Conservation (phyloP, 495 filamentous ascomycete species). For the Penicillium silybi region DNA sequence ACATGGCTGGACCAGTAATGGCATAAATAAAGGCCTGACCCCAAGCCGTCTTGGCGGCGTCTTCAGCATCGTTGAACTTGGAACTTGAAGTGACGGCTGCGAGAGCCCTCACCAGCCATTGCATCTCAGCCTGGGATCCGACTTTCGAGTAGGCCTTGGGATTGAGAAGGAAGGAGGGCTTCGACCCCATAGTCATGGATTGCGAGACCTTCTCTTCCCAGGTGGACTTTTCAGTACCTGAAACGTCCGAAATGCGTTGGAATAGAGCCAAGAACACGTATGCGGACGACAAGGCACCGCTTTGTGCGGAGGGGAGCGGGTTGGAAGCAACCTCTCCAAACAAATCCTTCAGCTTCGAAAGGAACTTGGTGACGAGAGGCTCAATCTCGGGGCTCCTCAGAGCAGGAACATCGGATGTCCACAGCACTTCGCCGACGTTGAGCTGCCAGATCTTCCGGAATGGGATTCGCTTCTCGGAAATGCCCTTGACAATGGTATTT, state of each 20-base stretch:
- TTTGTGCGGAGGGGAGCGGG: slow-evolving; percentile 69
- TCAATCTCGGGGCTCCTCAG: slow-evolving; percentile 42
- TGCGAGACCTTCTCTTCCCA: slow-evolving; percentile 55
- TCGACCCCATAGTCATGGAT: slow-evolving; percentile 61
- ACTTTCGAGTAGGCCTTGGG: slow-evolving; percentile 79
- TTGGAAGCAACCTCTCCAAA: slow-evolving; percentile 76
- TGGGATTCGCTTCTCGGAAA: slow-evolving; percentile 75
- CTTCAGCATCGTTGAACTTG: slow-evolving; percentile 29
- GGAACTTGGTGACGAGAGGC: slow-evolving; percentile 44
- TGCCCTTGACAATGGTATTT: slow-evolving; percentile 74
- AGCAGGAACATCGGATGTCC: slow-evolving; percentile 46
- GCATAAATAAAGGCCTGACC: slow-evolving; percentile 75
- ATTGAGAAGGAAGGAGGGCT: slow-evolving; percentile 82
- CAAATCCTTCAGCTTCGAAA: slow-evolving; percentile 64
- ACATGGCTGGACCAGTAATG: slow-evolving; percentile 57
- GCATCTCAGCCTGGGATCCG: slow-evolving; percentile 62
- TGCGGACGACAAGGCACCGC: slow-evolving; percentile 67
- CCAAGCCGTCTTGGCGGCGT: slow-evolving; percentile 57
- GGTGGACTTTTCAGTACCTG: slow-evolving; percentile 28
- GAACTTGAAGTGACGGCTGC: slow-evolving; percentile 50
- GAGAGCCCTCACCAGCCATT: slow-evolving; percentile 72
- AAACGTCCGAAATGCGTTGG: slow-evolving; percentile 26
- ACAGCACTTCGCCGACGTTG: slow-evolving; percentile 67
- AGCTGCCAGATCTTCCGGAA: slow-evolving; percentile 80
- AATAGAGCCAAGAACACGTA: slow-evolving; percentile 67